phyloP scores from a whole-genome alignment of 1,284 basidiomycete species.

The Marasmius oreades region DNA sequence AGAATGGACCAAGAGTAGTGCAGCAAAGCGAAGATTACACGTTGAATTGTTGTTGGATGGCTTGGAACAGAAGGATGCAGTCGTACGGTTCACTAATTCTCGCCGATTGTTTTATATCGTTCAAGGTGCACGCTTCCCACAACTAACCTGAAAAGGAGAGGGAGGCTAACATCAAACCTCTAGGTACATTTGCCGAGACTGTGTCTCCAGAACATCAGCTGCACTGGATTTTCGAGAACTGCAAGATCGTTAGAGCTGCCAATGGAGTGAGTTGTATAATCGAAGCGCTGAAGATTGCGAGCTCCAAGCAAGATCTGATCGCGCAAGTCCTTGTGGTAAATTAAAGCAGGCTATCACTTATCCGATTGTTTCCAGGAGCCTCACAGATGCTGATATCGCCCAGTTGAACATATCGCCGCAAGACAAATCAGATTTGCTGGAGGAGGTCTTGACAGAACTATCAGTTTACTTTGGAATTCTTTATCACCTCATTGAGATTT shows the following conservation, averaged over 20 bases:
- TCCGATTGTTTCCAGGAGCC: conserved; percentile 42
- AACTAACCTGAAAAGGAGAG: no score
- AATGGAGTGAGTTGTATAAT: conserved; percentile 86
- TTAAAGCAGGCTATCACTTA: conserved; percentile 3
- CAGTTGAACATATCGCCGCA: conserved; percentile 65
- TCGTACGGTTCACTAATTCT: conserved; percentile 83
- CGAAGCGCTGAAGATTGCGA: conserved; percentile 87
- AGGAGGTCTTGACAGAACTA: conserved; percentile 87
- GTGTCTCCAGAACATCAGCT: conserved; percentile 91
- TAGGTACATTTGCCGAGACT: conserved; percentile 91
- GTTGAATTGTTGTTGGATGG: conserved; percentile 81
- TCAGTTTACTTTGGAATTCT: conserved; percentile 90
- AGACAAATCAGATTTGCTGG: conserved; percentile 76
- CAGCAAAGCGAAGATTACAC: conserved; percentile 64
- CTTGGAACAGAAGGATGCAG: conserved; percentile 82
- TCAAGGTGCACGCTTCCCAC: conserved; percentile 60
- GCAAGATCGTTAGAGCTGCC: conserved; percentile 78
- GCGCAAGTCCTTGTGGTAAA: conserved; percentile 43
- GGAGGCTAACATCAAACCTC: conserved; percentile 8
- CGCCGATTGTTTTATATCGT: conserved; percentile 85
- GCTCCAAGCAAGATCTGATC: conserved; percentile 83
- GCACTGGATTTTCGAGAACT: conserved; percentile 95
- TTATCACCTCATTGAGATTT: conserved; percentile 91
- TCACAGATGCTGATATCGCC: conserved; percentile 67
- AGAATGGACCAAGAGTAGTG: conserved; percentile 79